Conservation (phyloP, 768 basidiomycete genomes). For the Kwoniella europaea region DNA sequence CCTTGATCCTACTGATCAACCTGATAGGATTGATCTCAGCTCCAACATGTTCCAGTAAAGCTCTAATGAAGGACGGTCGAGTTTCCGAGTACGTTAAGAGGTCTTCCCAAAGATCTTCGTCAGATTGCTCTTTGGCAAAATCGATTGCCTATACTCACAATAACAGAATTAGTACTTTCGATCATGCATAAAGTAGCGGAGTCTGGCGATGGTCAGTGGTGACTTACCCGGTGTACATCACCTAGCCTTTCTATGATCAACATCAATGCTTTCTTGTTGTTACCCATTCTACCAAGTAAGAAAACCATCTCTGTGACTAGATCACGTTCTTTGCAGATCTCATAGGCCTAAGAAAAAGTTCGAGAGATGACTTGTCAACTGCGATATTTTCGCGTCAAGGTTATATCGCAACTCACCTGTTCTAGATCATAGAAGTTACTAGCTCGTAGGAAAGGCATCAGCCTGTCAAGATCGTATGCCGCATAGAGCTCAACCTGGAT, state of each 20-base stretch:
- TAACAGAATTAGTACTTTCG: too few species aligned
- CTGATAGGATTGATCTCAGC: conserved; percentile 94
- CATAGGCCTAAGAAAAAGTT: conserved; percentile 69
- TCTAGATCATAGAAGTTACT: conserved; percentile 92
- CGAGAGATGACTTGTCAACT: not conserved
- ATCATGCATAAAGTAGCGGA: too few species aligned
- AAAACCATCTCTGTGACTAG: conserved; percentile 97
- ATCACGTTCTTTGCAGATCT: conserved; percentile 80
- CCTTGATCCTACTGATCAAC: conserved; percentile 90
- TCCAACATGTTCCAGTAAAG: conserved; percentile 91
- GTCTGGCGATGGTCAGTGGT: too few species aligned
- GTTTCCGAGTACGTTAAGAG: conserved; percentile 92
- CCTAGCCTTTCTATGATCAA: conserved; percentile 94
- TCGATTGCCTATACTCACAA: conserved; percentile 73
- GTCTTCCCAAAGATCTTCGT: conserved; percentile 98
- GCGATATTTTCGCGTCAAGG: not conserved
- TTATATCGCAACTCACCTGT: conserved; percentile 61
- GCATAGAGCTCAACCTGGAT: conserved; percentile 84
- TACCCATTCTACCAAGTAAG: conserved; percentile 94
- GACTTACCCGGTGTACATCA: conserved; percentile 80
- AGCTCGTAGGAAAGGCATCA: conserved; percentile 89
- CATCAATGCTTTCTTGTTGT: conserved; percentile 90
- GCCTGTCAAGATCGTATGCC: conserved; percentile 73
- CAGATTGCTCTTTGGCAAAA: conserved; percentile 95
- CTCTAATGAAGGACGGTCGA: conserved; percentile 94